These are phyloP conservation scores for Botrytis sinoallii DNA, from an alignment of 2,329 filamentous ascomycete genomes.

Conservation along the genomic window DNA sequence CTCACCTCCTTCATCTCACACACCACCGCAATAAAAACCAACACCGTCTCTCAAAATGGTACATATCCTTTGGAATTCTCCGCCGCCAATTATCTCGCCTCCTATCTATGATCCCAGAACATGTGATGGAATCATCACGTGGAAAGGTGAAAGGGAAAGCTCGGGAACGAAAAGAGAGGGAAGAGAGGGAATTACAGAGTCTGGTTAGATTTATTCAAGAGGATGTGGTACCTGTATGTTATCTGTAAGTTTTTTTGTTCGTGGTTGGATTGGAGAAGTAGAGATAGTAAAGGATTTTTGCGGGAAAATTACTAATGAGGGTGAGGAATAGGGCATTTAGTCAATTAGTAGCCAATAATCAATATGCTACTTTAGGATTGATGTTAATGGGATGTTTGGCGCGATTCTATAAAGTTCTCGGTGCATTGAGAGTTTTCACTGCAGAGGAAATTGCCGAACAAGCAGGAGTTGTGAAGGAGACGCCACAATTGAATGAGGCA, in stretches of 20 bases:
- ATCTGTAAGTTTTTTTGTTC: constrained; percentile 45
- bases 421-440: constrained; percentile 32
- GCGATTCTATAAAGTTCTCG: constrained; percentile 50
- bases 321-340: constrained; percentile 56
- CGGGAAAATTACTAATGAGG: constrained; percentile 31
- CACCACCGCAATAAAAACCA: constrained; percentile 89
- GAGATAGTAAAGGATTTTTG: too few relatives aligned
- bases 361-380: constrained; percentile 69
- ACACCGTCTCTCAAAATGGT: constrained; percentile 80
- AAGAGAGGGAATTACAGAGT: constrained; percentile 18
- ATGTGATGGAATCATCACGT: constrained; percentile 14
- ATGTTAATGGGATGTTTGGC: constrained; percentile 64
- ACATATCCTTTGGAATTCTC: constrained; percentile 68
- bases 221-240: constrained; percentile 43
- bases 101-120: constrained; percentile 29
- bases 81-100: constrained; percentile 63
- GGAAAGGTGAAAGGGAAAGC: constrained; percentile 20
- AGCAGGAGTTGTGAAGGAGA: not conserved
- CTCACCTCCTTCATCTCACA: constrained; percentile 65
- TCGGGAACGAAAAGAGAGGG: constrained; percentile 35
- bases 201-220: constrained; percentile 43
- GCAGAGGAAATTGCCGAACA: constrained; percentile 22
- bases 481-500: constrained; percentile 1
- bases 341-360: constrained; percentile 66
- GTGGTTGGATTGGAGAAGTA: constrained; percentile 25